A percentile compares a stretch with the other conserved stretches of the same genome.
These are phyloP conservation scores for Eragrostis tef DNA, from an alignment of 202 grass and related monocot species.

Conservation along the genomic window DNA sequence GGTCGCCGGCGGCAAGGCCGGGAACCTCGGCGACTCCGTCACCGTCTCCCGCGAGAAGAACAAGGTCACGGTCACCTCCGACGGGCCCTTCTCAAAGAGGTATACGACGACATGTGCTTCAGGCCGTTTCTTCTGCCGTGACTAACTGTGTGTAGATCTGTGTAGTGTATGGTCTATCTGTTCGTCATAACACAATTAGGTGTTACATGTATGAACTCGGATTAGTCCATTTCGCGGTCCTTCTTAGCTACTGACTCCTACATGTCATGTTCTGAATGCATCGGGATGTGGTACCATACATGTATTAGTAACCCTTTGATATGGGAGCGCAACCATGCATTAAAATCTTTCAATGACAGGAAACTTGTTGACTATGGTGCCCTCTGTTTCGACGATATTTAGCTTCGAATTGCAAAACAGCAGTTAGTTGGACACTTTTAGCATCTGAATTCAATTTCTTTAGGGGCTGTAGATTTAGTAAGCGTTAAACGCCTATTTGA, in stretches of 20 bases:
- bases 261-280: neutral
- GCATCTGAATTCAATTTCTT: neutral
- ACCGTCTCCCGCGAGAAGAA: conserved; percentile 70
- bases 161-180: neutral
- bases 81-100: conserved; percentile 87
- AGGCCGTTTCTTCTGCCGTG: neutral
- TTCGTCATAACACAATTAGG: neutral
- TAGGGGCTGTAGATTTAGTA: neutral
- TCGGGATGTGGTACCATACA: no score
- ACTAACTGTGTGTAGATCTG: neutral
- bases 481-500: neutral
- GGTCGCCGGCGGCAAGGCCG: conserved; percentile 88
- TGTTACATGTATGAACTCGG: neutral
- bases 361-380: neutral
- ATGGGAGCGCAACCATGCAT: neutral
- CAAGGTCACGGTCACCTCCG: conserved; percentile 84
- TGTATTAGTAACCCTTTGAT: no score
- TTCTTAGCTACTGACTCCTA: no score
- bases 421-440: neutral
- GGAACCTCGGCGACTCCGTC: conserved; percentile 78
- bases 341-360: neutral
- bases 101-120: conserved; percentile 22
- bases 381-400: neutral
- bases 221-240: neutral
- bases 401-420: neutral